Percentiles rank a stretch among this genome's conserved stretches.
These are phyloP conservation scores for Sphagnum tenellum DNA, from an alignment of 225 moss, liverwort and hornwort genomes.

Conservation along the genomic window DNA sequence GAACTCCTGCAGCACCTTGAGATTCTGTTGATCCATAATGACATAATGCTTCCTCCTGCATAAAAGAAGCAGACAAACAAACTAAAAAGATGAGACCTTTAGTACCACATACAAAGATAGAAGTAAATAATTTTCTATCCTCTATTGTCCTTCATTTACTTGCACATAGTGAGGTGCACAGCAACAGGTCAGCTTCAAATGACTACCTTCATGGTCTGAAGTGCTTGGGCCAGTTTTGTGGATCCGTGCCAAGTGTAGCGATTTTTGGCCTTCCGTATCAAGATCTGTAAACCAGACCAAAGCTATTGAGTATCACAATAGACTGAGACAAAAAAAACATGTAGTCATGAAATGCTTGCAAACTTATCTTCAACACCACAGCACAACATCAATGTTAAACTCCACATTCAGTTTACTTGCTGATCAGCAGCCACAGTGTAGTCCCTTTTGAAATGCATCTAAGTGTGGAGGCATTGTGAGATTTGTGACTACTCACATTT, in stretches of 20 bases:
- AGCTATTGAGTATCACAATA: no score
- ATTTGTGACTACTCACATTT: constrained; percentile 32
- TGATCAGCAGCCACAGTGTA: not conserved
- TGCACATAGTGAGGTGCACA: not conserved
- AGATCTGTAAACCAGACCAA: constrained; percentile 51
- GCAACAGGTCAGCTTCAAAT: not conserved
- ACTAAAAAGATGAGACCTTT: no score
- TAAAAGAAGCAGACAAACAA: no score
- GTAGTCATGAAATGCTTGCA: no score
- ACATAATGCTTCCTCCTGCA: constrained; percentile 70
- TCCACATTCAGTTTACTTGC: no score
- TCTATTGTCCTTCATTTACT: not conserved
- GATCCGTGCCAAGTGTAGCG: constrained; percentile 96
- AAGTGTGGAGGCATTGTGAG: not conserved
- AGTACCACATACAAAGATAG: no score
- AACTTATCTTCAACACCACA: no score
- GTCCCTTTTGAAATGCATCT: not conserved
- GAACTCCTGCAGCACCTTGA: constrained; percentile 23
- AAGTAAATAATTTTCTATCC: no score
- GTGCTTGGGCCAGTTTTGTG: constrained; percentile 70
- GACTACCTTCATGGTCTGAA: constrained; percentile 79
- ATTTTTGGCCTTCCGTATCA: constrained; percentile 92
- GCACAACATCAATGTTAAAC: no score
- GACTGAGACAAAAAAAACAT: no score
- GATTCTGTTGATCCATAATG: constrained; percentile 64